Percentiles rank a stretch among this genome's conserved stretches.
Conservation (phyloP, 2,329 filamentous ascomycete genomes). For the Aspergillus melleus region DNA sequence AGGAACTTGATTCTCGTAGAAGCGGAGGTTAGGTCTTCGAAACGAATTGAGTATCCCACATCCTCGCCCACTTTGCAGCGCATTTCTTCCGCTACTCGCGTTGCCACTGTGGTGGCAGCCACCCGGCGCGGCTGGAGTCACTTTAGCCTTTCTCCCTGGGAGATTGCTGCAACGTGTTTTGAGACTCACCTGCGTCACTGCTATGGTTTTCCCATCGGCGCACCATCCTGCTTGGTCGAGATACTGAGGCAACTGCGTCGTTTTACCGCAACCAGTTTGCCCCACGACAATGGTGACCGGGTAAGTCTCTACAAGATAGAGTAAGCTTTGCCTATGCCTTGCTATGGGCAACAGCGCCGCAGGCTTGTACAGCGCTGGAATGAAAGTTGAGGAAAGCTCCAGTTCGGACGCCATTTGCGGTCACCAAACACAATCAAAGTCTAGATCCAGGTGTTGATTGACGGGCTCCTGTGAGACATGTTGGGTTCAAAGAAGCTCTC, state of each 20-base stretch:
- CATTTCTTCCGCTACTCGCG: constrained; percentile 86
- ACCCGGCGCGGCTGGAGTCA: constrained; percentile 73
- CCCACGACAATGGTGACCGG: constrained; percentile 88
- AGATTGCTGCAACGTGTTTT: neutral
- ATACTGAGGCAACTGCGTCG: constrained; percentile 92
- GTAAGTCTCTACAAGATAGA: constrained; percentile 82
- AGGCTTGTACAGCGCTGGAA: constrained; percentile 84
- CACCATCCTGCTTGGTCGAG: constrained; percentile 89
- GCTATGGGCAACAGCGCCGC: constrained; percentile 81
- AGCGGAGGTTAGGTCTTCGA: constrained; percentile 88
- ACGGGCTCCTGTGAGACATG: constrained; percentile 8
- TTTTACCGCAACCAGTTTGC: constrained; percentile 93
- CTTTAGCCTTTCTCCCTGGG: constrained; percentile 7
- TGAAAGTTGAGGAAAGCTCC: constrained; percentile 53
- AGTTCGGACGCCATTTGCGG: constrained; percentile 43
- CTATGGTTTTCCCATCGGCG: constrained; percentile 76
- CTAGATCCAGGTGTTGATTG: neutral
- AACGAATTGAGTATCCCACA: constrained; percentile 86
- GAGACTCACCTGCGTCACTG: constrained; percentile 77
- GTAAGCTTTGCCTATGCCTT: constrained; percentile 72
- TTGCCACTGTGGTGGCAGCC: constrained; percentile 85
- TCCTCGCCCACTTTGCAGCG: constrained; percentile 84
- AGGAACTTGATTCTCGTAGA: constrained; percentile 90
- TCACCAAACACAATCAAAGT: neutral
- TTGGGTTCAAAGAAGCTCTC: constrained; percentile 4